Percentiles rank a stretch among this genome's conserved stretches.
Evolutionary conservation across 2,329 filamentous ascomycete species (phyloP).

Genomic region (Cladosporium sp.): DNA sequence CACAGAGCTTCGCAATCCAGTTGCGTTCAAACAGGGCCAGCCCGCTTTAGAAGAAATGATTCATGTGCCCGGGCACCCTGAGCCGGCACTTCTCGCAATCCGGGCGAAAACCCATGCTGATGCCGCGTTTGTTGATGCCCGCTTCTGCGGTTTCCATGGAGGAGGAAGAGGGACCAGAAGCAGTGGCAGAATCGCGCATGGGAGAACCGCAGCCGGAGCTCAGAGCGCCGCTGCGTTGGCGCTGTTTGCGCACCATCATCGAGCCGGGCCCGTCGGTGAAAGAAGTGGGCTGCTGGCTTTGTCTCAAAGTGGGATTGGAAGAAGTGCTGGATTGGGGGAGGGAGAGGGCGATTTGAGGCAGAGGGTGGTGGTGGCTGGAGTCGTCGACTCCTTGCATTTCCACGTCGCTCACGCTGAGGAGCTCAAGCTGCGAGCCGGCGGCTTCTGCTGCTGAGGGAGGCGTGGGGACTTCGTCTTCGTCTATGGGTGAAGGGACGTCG

Average conservation of each 20-base stretch:
- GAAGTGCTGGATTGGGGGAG: background rate
- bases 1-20: no score
- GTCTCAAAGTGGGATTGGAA: background rate
- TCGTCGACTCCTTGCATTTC: constrained; percentile 23
- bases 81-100: constrained; percentile 48
- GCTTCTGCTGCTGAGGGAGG: constrained; percentile 30
- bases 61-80: constrained; percentile 48
- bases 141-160: background rate
- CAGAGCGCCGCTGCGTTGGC: constrained; percentile 33
- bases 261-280: constrained; percentile 15
- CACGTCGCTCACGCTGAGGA: constrained; percentile 34
- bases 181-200: constrained; percentile 12
- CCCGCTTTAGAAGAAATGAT: constrained; percentile 39
- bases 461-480: constrained; percentile 34
- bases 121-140: constrained; percentile 30
- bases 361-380: background rate
- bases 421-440: constrained; percentile 32
- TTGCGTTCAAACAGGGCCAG: no score
- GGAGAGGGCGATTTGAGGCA: constrained; percentile 3
- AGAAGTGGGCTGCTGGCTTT: no score
- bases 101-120: constrained; percentile 46
- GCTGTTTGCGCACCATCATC: constrained; percentile 31
- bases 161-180: constrained; percentile 2
- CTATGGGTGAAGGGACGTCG: constrained; percentile 32
- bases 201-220: constrained; percentile 25